Base-by-base conservation (phyloP, 441 rosid genomes). In the Macaranga tanarius region DNA sequence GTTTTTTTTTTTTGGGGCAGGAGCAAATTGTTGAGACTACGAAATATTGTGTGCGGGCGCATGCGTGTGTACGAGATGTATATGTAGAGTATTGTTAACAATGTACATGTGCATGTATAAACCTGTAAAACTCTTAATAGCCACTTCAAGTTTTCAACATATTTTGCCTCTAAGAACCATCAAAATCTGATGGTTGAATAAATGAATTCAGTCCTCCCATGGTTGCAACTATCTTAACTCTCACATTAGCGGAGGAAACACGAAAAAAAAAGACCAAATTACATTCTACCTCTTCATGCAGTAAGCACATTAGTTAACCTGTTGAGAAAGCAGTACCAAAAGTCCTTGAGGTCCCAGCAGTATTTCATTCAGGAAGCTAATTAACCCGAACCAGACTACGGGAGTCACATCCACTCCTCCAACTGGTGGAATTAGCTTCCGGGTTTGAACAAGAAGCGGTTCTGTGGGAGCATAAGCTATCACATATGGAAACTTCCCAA, bases 321-420 rank as follows among this genome's bases (percentile, higher is more conserved):
- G 86, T 76, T 84, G 90, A 31, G 92, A 88, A 67, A 88, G 67
- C 64, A 90, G 92, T 55, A 90, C 88, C 11, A 90, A 87, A 79
- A 95, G 96, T 4, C 98, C 99, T 74, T 95, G 96, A 0, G 91
- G 98, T 34, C 99, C 99, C 12, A 91, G 84, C 25, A 92, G 75
- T 73, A 92, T 92, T 81, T 95, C 97, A n/a, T 85, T 95, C 23
- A 90, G 84, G 67, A 94, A 95, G 83, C 97, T 95, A 25, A 86
- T 13, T 75, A 91, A 72, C 0, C 92, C 99, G 9, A 95, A 89
- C 94, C 99, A 90, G 25, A 95, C 97, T 0, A 91, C 97, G 0
- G 97, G 99, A 76, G 94, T 91, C 12, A 92, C 95, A 69, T 95
- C 97, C 20, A 92, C 97, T 17, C 99, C 97, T 0, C 91, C 99